A percentile compares a stretch with the other conserved stretches of the same genome.
Evolutionary conservation across 176 grass and related monocot species (phyloP).

Genomic region (Oryza brachyantha): DNA sequence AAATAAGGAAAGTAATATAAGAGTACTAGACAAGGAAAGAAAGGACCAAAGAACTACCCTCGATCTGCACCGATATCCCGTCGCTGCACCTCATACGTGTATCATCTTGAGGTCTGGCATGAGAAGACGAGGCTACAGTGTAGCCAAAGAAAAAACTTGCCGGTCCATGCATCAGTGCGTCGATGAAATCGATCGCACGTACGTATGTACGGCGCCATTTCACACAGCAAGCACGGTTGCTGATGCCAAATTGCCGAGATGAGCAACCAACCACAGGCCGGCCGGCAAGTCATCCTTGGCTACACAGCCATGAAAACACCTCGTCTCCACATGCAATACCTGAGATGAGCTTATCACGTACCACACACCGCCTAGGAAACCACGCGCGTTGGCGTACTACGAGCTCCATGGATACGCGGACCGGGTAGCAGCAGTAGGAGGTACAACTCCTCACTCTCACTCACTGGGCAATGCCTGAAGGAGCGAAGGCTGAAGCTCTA

Average conservation of each 20-base stretch:
- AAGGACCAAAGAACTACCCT: background rate
- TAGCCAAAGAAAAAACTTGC: slow-evolving; percentile 75
- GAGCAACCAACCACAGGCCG: slow-evolving; percentile 14
- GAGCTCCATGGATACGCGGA: background rate
- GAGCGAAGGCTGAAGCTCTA: background rate
- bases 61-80: background rate
- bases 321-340: slow-evolving; percentile 70
- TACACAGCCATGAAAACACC: slow-evolving; percentile 56
- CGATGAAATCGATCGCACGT: background rate
- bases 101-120: slow-evolving; percentile 70
- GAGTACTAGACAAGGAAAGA: background rate
- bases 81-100: background rate
- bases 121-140: slow-evolving; percentile 73
- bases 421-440: background rate
- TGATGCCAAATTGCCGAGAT: background rate
- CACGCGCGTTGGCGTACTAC: no score
- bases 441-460: background rate
- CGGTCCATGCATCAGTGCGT: slow-evolving; percentile 23
- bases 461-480: background rate
- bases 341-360: slow-evolving; percentile 34
- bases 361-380: background rate
- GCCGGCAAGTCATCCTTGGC: slow-evolving; percentile 97
- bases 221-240: background rate
- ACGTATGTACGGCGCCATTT: no score
- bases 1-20: no score